phyloP scores from a whole-genome alignment of 768 basidiomycete species.

The Trametes punicea region DNA sequence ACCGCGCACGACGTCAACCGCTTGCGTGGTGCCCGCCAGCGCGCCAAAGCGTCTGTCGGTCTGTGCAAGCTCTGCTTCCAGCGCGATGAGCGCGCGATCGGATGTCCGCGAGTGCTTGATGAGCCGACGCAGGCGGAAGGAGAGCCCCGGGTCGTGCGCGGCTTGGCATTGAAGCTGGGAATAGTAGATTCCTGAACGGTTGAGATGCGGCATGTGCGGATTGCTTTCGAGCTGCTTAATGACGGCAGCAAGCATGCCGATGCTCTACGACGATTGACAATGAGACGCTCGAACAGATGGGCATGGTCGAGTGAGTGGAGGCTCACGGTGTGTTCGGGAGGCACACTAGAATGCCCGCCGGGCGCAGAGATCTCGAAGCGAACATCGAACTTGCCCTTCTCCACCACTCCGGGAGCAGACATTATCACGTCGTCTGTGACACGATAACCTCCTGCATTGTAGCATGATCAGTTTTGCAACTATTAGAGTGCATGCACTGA shows the following conservation, averaged over 20 bases:
- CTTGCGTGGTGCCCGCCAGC: conserved; percentile 69
- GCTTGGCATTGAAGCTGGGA: conserved; percentile 62
- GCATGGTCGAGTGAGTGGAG: neutral
- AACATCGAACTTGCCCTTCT: conserved; percentile 70
- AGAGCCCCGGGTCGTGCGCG: conserved; percentile 54
- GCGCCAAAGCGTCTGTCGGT: conserved; percentile 39
- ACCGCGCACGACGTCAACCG: conserved; percentile 56
- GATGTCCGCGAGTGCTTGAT: conserved; percentile 48
- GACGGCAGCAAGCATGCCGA: conserved; percentile 63
- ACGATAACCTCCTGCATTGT: conserved; percentile 42
- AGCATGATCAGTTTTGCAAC: conserved; percentile 8
- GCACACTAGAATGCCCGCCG: conserved; percentile 86
- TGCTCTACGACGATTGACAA: conserved; percentile 6
- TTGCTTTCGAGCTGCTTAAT: conserved; percentile 67
- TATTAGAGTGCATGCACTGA: neutral
- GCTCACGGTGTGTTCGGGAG: conserved; percentile 73
- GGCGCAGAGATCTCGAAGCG: conserved; percentile 60
- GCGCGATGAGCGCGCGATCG: conserved; percentile 46
- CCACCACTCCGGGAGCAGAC: conserved; percentile 61
- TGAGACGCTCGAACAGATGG: too few species aligned
- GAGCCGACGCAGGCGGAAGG: conserved; percentile 42
- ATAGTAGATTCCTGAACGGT: conserved; percentile 57
- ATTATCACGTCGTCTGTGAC: conserved; percentile 52
- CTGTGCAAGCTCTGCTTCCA: conserved; percentile 43
- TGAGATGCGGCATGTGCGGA: conserved; percentile 51